Percentiles rank a stretch among this genome's conserved stretches.
Conservation (phyloP, 75 land plant species). For the Picea glauca region DNA sequence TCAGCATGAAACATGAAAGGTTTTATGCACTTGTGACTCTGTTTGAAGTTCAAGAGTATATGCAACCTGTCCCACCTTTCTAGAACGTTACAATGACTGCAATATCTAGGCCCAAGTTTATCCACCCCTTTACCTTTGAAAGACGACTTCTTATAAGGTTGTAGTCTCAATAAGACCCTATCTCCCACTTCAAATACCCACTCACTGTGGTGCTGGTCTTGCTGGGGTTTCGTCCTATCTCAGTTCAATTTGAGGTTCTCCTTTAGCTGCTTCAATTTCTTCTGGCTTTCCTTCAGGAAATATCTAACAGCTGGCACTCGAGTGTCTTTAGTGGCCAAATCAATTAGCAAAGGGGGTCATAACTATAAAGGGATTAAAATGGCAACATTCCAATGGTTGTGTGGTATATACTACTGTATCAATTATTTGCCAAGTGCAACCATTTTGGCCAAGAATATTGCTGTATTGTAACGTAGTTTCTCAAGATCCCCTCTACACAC, state of each 20-base stretch:
- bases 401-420: background rate
- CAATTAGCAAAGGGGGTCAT: background rate
- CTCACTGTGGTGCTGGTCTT: too few relatives aligned
- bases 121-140: too few relatives aligned
- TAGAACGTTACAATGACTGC: background rate
- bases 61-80: background rate
- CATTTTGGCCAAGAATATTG: background rate
- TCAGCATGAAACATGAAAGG: background rate
- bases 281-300: too few relatives aligned
- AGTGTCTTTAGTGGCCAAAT: background rate
- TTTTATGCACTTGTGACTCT: background rate
- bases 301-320: too few relatives aligned
- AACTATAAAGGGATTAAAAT: background rate
- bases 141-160: too few relatives aligned
- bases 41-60: background rate
- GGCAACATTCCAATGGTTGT: background rate
- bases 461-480: background rate
- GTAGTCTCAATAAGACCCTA: too few relatives aligned
- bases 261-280: too few relatives aligned
- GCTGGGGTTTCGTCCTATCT: too few relatives aligned
- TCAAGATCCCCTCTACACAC: background rate
- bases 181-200: too few relatives aligned
- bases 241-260: too few relatives aligned
- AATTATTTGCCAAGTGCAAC: background rate
- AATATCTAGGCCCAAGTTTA: too few relatives aligned